phyloP scores from a whole-genome alignment of 2,329 filamentous ascomycete species.

The Chrysoporthe deuterocubensis region DNA sequence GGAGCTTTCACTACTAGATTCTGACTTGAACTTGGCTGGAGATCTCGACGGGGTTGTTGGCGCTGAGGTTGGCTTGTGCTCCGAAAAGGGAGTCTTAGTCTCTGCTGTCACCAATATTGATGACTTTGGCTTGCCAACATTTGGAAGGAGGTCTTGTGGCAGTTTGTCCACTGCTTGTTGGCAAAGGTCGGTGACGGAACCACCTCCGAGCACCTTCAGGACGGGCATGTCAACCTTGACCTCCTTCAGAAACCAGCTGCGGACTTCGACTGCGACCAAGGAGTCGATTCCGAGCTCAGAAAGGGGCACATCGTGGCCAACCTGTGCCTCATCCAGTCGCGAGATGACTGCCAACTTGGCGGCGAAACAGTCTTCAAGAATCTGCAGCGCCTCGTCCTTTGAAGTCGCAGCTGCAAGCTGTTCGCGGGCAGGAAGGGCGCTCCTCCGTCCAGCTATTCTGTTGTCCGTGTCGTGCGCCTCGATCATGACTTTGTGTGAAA shows the following conservation, averaged over 20 bases:
- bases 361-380: background rate
- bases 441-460: background rate
- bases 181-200: background rate
- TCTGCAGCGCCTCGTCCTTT: background rate
- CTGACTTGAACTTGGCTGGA: background rate
- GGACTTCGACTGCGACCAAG: conserved; percentile 38
- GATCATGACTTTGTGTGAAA: background rate
- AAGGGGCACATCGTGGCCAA: conserved; percentile 11
- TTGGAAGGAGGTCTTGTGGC: background rate
- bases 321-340: background rate
- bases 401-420: background rate
- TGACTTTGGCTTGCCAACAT: background rate
- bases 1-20: background rate
- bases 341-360: background rate
- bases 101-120: background rate
- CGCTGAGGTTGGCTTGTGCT: background rate
- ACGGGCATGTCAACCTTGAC: conserved; percentile 47
- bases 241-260: conserved; percentile 50
- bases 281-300: conserved; percentile 32
- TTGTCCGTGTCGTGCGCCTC: background rate
- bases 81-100: background rate
- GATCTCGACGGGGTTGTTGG: background rate
- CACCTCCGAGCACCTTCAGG: conserved; percentile 43
- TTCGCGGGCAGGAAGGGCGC: background rate
- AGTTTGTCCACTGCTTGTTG: background rate